These are phyloP conservation scores for Fusarium phyllophilum DNA, from an alignment of 2,329 filamentous ascomycete species.

Conservation along the genomic window DNA sequence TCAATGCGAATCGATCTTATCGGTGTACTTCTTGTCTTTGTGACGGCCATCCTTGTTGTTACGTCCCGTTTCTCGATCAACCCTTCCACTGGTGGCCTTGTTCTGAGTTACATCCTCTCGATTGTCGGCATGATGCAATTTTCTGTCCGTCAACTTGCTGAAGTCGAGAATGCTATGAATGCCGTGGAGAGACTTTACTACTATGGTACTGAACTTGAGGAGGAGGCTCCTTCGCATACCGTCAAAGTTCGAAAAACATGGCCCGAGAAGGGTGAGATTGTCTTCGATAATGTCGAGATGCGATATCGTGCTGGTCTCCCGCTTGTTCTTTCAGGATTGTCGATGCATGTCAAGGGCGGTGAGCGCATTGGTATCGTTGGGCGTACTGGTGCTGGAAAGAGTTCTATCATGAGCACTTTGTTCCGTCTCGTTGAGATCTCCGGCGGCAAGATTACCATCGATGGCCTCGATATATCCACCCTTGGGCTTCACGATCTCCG, in stretches of 20 bases:
- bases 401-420: constrained; percentile 83
- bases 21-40: constrained; percentile 85
- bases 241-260: constrained; percentile 77
- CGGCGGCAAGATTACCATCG: constrained; percentile 70
- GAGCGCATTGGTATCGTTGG: constrained; percentile 86
- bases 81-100: constrained; percentile 86
- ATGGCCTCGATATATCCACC: constrained; percentile 75
- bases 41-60: constrained; percentile 88
- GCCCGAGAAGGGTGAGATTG: constrained; percentile 87
- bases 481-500: constrained; percentile 80
- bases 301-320: constrained; percentile 78
- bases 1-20: constrained; percentile 86
- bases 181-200: constrained; percentile 91
- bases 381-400: constrained; percentile 84
- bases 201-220: constrained; percentile 86
- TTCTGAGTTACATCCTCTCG: constrained; percentile 90
- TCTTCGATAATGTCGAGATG: constrained; percentile 81
- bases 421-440: constrained; percentile 79
- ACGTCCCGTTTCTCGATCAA: constrained; percentile 87
- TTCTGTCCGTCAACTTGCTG: constrained; percentile 90
- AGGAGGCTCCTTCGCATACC: constrained; percentile 87
- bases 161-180: constrained; percentile 99
- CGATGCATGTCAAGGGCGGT: constrained; percentile 77
- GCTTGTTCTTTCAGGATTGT: constrained; percentile 75
- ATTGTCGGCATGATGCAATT: constrained; percentile 98